Evolutionary conservation across 306 rosid species (phyloP), one percentile per base, ranked within the genome.

Genomic region (Luffa aegyptiaca): DNA sequence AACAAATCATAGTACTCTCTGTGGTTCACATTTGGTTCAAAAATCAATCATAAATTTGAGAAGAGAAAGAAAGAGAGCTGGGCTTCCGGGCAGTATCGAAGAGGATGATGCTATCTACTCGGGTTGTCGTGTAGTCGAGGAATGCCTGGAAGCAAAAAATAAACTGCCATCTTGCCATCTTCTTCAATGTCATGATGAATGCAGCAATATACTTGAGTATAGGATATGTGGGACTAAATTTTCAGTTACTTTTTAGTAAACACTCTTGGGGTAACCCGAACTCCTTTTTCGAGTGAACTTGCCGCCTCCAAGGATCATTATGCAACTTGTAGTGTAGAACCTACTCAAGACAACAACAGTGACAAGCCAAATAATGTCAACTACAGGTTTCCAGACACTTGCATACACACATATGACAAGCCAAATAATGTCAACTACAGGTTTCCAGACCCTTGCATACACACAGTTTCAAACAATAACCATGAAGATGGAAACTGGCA

Each of bases 301-400:
- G 84, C 83, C 80, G 89, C 92, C 94, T 87, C 98, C 97, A 92
- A 52, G 89, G 94, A 18, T 94, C 98, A 26, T 92, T 88, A 45
- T 94, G 96, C 75, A 94, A 84, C 88, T 94, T 92, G 89, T 90
- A 87, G 83, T 94, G 97, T 90, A 94, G 82, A 86, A 90, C 86
- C 98, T 92, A 80, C 65, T 81, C 31, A 62, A 81, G 11, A 64
- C 26, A 68, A 77, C 61, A 83, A 51, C 8, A 75, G 55, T 36
- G 35, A 31, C 11, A 48, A 51, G 66, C n/a, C 45, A 79, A 79
- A 35, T 37, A 76, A 46, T 7, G 77, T 81, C 79, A 78, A 56
- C 51, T 76, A 76, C 26, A 73, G 31, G 78, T 73, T 71, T 68
- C 70, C 36, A 68, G 51, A 13, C 21, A 46, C 20, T 71, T 49